Conservation (phyloP, 805 yeast genomes). For the Wickerhamomyces rabaulensis region DNA sequence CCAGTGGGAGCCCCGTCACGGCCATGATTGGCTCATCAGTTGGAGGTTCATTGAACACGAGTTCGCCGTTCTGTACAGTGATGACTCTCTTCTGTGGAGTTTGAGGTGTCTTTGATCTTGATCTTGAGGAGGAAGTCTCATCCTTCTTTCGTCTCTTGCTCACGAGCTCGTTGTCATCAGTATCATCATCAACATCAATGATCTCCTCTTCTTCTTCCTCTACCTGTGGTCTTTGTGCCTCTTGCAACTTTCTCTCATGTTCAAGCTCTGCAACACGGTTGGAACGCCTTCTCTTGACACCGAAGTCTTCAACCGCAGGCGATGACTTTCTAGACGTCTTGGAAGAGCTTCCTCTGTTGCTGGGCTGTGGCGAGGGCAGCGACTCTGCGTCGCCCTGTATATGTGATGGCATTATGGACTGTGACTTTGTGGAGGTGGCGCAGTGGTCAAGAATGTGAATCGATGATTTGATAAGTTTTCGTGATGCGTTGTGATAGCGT, state of each 20-base stretch:
- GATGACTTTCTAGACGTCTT: background rate
- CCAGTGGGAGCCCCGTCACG: slow-evolving; percentile 71
- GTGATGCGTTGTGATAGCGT: background rate
- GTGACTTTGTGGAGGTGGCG: background rate
- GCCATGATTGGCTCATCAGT: slow-evolving; percentile 49
- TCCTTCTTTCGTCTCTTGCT: slow-evolving; percentile 5
- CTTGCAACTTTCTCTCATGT: background rate
- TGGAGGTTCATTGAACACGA: slow-evolving; percentile 47
- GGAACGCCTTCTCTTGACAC: slow-evolving; percentile 5
- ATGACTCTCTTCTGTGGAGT: background rate
- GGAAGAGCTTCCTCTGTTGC: slow-evolving; percentile 3
- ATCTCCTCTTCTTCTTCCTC: background rate
- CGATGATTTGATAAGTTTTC: background rate
- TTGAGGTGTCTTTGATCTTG: background rate
- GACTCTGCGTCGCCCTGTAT: background rate
- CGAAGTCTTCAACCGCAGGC: background rate
- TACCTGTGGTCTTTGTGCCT: background rate
- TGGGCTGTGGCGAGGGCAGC: background rate
- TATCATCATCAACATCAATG: background rate
- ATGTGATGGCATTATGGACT: background rate
- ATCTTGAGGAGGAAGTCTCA: background rate
- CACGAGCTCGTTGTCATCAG: slow-evolving; percentile 1
- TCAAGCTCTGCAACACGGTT: slow-evolving; percentile 3
- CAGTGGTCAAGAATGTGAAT: background rate
- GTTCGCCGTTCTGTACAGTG: slow-evolving; percentile 1